A percentile compares a stretch with the other conserved stretches of the same genome.
phyloP scores from a whole-genome alignment of 2,329 filamentous ascomycete species.

The Chaetomiaceae sp. region DNA sequence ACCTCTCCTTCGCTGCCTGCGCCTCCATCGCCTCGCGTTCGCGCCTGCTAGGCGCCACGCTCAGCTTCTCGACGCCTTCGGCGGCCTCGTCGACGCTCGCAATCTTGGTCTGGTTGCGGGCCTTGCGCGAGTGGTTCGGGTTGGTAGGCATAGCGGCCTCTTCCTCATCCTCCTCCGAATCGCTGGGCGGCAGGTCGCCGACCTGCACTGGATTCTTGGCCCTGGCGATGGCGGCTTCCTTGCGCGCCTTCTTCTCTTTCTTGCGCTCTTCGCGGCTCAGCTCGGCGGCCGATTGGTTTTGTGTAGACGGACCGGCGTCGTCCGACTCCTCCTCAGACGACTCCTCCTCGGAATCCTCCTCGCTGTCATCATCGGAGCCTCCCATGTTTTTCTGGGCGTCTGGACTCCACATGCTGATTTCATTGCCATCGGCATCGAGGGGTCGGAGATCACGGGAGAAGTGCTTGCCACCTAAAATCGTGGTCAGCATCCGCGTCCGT shows the following conservation, averaged over 20 bases:
- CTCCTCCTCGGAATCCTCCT: constrained; percentile 45
- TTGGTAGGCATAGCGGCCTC: constrained; percentile 74
- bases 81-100: constrained; percentile 46
- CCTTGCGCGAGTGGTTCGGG: constrained; percentile 82
- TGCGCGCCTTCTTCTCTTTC: constrained; percentile 82
- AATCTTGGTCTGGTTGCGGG: constrained; percentile 54
- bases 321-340: constrained; percentile 45
- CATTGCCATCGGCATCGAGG: constrained; percentile 82
- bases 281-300: constrained; percentile 33
- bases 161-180: constrained; percentile 52
- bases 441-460: constrained; percentile 90
- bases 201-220: constrained; percentile 71
- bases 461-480: constrained; percentile 74
- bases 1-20: constrained; percentile 81
- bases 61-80: constrained; percentile 53
- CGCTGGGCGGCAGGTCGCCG: constrained; percentile 78
- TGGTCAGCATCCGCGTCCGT: not conserved
- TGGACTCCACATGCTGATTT: constrained; percentile 81
- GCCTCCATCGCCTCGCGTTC: constrained; percentile 76
- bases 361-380: constrained; percentile 31
- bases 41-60: constrained; percentile 44
- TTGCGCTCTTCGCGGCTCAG: constrained; percentile 84
- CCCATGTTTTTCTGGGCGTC: constrained; percentile 40
- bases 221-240: constrained; percentile 79
- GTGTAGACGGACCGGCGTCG: constrained; percentile 41